Base-by-base conservation (phyloP, 2,329 filamentous ascomycete species). In the Talaromyces marneffei region DNA sequence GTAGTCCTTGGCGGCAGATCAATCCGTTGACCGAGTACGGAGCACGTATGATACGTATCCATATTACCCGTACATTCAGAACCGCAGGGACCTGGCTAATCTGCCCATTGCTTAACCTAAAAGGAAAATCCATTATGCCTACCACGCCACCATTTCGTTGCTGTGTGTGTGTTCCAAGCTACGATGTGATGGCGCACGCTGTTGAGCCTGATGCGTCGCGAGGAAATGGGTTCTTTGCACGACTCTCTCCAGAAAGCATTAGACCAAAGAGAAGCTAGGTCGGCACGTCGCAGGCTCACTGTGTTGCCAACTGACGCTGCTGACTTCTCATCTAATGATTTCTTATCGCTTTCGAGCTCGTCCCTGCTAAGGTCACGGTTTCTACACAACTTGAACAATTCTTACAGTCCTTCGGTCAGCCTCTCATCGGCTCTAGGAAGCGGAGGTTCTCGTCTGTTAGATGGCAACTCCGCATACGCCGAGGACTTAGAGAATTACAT, bases 261-360 rank as follows among this genome's bases (percentile, higher is more conserved):
- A 23, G 66, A 74, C 59, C 74, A 70, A 18, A 75, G 82, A 60
- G 75, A 75, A 62, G 61, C 69, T 44, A 77, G 77, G 58, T 78
- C 78, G 6, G 77, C 77, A 25, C 76, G 80, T 10, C 77, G 82
- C 52, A 72, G 71, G 42, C 70, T 84, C 20, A 82, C 80, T n/a
- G 72, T 78, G 10, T 71, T 76, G 25, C 73, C 79, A 0, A 64
- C 74, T 12, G 69, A 68, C 31, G 73, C 78, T 1, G 69, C 72
- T 0, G 86, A 89, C 72, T 87, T 88, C 67, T 86, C 83, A 1
- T 87, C 85, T 52, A 87, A 87, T 70, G 86, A 88, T 70, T 86
- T 87, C 63, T 79, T 88, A 10, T 87, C 85, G 0, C 74, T 88
- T 3, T 80, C 75, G 1, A 79, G 35, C 4, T 63, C 62, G 20